Base-by-base conservation (phyloP, 768 basidiomycete species). In the Kwoniella newhampshirensis region DNA sequence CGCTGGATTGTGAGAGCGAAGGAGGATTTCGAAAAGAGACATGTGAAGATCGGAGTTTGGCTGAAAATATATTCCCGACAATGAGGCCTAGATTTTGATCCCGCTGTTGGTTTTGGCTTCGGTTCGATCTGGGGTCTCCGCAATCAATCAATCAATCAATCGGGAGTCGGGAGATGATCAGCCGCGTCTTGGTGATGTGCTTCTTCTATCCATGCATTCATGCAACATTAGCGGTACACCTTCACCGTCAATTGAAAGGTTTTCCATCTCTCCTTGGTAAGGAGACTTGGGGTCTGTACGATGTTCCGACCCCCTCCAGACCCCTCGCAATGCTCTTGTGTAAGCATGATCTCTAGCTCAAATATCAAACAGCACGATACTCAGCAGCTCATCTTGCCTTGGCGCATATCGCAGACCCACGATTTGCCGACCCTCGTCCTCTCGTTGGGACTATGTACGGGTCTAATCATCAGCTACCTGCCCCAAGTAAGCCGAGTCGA, bases 401-500 rank as follows among this genome's bases (percentile, higher is more conserved):
- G n/a, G 37, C 47, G 30, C 18, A 43, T 26, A n/a, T 6, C 32
- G 23, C 28, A 90, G 89, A 79, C 83, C 50, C 86, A 89, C 75
- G 86, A 91, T 75, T 83, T 85, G 80, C 81, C 84, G 62, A 83
- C 84, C 3, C 80, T 84, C n/a, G 68, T 83, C 12, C 81, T 93
- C 25, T 85, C 86, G 0, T 73, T 80, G 9, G 78, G 83, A 26
- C 83, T 94, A 18, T 83, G 82, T 66, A 67, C 81, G 54, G 91
- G 93, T 4, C 80, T 94, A 41, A 74, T 91, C 52, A 66, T 89
- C 42, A 92, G 90, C 23, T 96, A 94, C 77, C 71, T 84, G 2
- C 93, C 92, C 1, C 91, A 91, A 79, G 88, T 87, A 41, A 26
- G 78, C 48, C 35, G 4, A 36, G 6, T 36, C n/a, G n/a, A 39